Percentiles rank a stretch among this genome's conserved stretches.
These are phyloP conservation scores for Melanogaster broomeanus DNA, from an alignment of 768 basidiomycete species.

Conservation along the genomic window DNA sequence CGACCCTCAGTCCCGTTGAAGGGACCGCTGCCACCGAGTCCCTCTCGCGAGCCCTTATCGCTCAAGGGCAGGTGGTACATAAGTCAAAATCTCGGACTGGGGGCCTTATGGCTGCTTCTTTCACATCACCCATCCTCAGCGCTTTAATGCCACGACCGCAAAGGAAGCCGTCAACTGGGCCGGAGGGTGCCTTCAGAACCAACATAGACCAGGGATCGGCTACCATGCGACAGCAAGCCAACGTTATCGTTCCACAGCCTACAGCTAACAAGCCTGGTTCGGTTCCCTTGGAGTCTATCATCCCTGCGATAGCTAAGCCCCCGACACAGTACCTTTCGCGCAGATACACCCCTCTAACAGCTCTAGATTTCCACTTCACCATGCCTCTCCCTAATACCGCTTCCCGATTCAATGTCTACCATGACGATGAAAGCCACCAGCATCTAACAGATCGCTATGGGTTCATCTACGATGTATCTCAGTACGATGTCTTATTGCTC, in stretches of 20 bases:
- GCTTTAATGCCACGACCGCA: conserved; percentile 56
- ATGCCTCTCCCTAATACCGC: conserved; percentile 61
- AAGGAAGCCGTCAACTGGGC: conserved; percentile 38
- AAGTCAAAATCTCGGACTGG: conserved; percentile 39
- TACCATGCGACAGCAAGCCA: conserved; percentile 1
- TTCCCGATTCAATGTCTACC: conserved; percentile 52
- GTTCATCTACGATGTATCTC: conserved; percentile 85
- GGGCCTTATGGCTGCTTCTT: conserved; percentile 39
- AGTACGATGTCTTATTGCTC: conserved; percentile 79
- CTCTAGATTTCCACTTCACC: conserved; percentile 73
- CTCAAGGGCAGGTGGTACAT: conserved; percentile 32
- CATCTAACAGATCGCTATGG: conserved; percentile 86
- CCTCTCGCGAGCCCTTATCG: conserved; percentile 47
- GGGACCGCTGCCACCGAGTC: conserved; percentile 46
- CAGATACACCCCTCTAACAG: conserved; percentile 70
- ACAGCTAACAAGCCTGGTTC: conserved; percentile 35
- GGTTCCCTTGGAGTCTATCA: conserved; percentile 81
- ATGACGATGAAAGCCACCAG: conserved; percentile 52
- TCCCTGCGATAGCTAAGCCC: conserved; percentile 76
- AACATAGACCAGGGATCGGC: conserved; percentile 13
- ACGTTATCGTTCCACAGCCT: conserved; percentile 17
- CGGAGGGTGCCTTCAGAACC: conserved; percentile 20
- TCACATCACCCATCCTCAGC: conserved; percentile 62
- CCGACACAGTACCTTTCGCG: conserved; percentile 83
- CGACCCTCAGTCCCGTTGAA: conserved; percentile 42